Evolutionary conservation across 352 stramenopile species (phyloP).

Genomic region (Phytophthora gonapodyides): DNA sequence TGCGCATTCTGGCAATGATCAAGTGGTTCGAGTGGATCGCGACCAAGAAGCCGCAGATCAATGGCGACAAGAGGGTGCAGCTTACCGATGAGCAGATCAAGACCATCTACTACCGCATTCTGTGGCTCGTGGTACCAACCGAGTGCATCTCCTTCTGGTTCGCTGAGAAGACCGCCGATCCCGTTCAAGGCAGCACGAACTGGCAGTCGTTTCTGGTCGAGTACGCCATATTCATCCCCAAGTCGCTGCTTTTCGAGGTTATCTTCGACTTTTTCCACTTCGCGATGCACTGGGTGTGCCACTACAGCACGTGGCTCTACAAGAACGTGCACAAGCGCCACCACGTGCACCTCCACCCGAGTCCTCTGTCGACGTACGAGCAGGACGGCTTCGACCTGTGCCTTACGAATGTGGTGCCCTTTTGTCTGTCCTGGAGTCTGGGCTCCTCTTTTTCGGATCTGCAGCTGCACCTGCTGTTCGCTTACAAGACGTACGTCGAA

Average conservation of each 20-base stretch:
- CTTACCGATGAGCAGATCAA: slow-evolving; percentile 48
- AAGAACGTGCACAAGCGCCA: slow-evolving; percentile 85
- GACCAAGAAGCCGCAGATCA: slow-evolving; percentile 71
- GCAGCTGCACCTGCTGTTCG: slow-evolving; percentile 81
- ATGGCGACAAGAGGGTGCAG: slow-evolving; percentile 55
- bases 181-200: slow-evolving; percentile 3
- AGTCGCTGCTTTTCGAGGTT: slow-evolving; percentile 85
- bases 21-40: slow-evolving; percentile 84
- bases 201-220: slow-evolving; percentile 42
- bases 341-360: slow-evolving; percentile 78
- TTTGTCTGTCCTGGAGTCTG: slow-evolving; percentile 52
- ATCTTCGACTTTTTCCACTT: slow-evolving; percentile 91
- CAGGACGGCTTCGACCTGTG: slow-evolving; percentile 75
- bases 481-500: slow-evolving; percentile 92
- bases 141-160: slow-evolving; percentile 73
- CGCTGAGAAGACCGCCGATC: slow-evolving; percentile 25
- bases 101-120: slow-evolving; percentile 62
- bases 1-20: slow-evolving; percentile 67
- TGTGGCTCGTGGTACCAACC: slow-evolving; percentile 69
- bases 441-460: slow-evolving; percentile 49
- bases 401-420: slow-evolving; percentile 81
- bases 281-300: slow-evolving; percentile 70
- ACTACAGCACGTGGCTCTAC: slow-evolving; percentile 73
- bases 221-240: slow-evolving; percentile 73
- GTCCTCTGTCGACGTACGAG: slow-evolving; percentile 83